A percentile compares a stretch with the other conserved stretches of the same genome.
Conservation (phyloP, 257 asterid genomes). For the Cordia subcordata region DNA sequence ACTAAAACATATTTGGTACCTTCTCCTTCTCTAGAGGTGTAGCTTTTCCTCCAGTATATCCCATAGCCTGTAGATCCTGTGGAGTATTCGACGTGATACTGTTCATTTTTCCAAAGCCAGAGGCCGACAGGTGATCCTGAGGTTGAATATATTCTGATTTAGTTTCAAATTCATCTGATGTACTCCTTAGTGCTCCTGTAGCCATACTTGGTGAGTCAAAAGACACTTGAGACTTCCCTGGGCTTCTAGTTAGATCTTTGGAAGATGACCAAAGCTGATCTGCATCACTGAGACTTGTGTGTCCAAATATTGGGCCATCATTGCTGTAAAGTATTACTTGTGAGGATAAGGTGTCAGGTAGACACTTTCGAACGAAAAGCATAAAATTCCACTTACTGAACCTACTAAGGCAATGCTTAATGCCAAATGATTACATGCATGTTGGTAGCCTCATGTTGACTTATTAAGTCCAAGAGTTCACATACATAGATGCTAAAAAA, state of each 20-base stretch:
- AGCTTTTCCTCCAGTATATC: conserved; percentile 45
- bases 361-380: conserved; percentile 7
- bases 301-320: conserved; percentile 62
- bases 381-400: neutral
- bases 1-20: conserved; percentile 31
- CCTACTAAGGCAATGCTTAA: no score
- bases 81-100: conserved; percentile 34
- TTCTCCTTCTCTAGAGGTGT: conserved; percentile 40
- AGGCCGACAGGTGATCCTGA: conserved; percentile 33
- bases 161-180: conserved; percentile 34
- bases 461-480: no score
- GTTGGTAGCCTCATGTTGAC: no score
- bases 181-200: conserved; percentile 31
- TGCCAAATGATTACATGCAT: no score
- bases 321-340: conserved; percentile 81
- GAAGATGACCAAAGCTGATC: conserved; percentile 79
- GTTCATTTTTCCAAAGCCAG: conserved; percentile 35
- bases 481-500: no score
- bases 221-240: conserved; percentile 40
- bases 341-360: conserved; percentile 62
- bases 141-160: conserved; percentile 42
- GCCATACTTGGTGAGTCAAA: conserved; percentile 53
- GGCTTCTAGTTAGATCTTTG: conserved; percentile 51
- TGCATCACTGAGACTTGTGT: conserved; percentile 40
- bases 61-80: conserved; percentile 42